Evolutionary conservation across 306 rosid species (phyloP).

Genomic region (Myrica gale): DNA sequence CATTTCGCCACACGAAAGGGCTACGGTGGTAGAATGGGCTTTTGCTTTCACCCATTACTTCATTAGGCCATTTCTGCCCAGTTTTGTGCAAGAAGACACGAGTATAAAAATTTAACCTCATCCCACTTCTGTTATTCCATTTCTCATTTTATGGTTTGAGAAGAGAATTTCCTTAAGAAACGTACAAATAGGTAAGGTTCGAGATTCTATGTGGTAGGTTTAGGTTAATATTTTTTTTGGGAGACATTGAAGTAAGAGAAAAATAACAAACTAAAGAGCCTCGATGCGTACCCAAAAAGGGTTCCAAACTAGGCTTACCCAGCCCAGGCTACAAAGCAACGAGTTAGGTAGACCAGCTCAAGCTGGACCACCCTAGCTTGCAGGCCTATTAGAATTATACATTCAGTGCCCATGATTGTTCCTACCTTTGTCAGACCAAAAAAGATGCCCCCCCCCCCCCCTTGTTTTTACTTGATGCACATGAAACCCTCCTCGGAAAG

Average conservation of each 20-base stretch:
- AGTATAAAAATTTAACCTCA: too few species aligned
- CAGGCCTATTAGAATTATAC: background rate
- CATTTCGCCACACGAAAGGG: too few species aligned
- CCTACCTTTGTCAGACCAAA: background rate
- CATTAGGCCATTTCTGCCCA: too few species aligned
- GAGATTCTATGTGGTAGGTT: background rate
- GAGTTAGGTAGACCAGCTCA: background rate
- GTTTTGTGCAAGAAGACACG: too few species aligned
- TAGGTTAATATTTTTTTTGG: background rate
- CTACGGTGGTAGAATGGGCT: too few species aligned
- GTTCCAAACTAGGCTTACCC: background rate
- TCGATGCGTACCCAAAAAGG: background rate
- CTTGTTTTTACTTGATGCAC: too few species aligned
- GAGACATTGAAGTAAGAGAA: too few species aligned
- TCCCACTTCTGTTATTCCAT: background rate
- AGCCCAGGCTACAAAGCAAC: background rate
- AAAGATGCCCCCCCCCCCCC: background rate
- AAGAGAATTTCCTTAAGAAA: background rate
- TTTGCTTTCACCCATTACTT: too few species aligned
- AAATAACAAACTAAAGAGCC: background rate
- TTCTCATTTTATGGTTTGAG: background rate
- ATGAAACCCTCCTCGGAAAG: too few species aligned
- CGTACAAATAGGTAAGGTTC: background rate
- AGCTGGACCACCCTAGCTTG: background rate
- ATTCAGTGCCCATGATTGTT: background rate